These are phyloP conservation scores for Plasmopara halstedii DNA, from an alignment of 352 stramenopile genomes.

Conservation along the genomic window DNA sequence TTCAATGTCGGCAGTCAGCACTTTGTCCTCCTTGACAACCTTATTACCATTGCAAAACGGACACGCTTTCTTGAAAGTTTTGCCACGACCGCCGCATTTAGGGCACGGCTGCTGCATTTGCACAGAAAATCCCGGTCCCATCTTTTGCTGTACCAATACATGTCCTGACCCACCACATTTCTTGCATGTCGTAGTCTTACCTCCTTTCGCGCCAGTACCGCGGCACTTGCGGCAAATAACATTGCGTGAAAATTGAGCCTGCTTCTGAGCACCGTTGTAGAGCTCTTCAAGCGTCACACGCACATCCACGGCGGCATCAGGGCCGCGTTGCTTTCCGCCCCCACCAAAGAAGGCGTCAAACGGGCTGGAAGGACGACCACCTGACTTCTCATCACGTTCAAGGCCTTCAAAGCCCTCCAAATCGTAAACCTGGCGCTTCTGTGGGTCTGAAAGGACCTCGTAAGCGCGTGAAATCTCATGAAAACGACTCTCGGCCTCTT, in stretches of 20 bases:
- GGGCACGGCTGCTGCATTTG: conserved; percentile 87
- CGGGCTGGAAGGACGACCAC: conserved; percentile 39
- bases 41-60: conserved; percentile 83
- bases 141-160: conserved; percentile 76
- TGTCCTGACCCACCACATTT: conserved; percentile 63
- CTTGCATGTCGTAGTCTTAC: conserved; percentile 70
- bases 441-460: conserved; percentile 84
- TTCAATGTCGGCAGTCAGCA: conserved; percentile 71
- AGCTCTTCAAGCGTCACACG: conserved; percentile 78
- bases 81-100: conserved; percentile 84
- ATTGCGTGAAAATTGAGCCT: conserved; percentile 58
- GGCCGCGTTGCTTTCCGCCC: conserved; percentile 57
- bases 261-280: conserved; percentile 77
- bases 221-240: conserved; percentile 83
- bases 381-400: conserved; percentile 56
- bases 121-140: conserved; percentile 79
- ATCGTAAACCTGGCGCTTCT: conserved; percentile 90
- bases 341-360: conserved; percentile 82
- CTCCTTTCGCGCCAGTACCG: conserved; percentile 74
- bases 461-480: conserved; percentile 88
- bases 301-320: conserved; percentile 69
- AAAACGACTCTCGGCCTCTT: conserved; percentile 81
- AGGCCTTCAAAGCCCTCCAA: conserved; percentile 87
- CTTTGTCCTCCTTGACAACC: conserved; percentile 75
- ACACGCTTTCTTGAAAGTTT: conserved; percentile 93